Conservation (phyloP, 768 basidiomycete species). For the Amylocystis lapponica region DNA sequence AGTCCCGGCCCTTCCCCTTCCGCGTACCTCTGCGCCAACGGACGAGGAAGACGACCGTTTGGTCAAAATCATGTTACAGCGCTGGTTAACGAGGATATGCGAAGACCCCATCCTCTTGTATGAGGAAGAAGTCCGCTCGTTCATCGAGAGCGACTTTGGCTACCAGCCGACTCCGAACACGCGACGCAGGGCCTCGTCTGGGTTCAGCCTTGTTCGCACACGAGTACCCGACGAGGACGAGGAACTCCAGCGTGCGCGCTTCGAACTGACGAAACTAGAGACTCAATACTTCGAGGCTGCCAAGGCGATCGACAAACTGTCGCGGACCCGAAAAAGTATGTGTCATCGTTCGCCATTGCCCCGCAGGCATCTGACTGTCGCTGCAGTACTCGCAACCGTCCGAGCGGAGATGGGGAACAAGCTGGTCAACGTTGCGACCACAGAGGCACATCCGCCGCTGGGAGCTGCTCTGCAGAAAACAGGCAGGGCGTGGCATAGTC, state of each 20-base stretch:
- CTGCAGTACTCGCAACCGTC: slow-evolving; percentile 66
- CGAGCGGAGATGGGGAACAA: slow-evolving; percentile 94
- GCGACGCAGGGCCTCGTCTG: slow-evolving; percentile 64
- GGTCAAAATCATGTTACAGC: slow-evolving; percentile 90
- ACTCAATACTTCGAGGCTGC: slow-evolving; percentile 89
- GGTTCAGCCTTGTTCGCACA: slow-evolving; percentile 72
- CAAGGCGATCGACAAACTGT: slow-evolving; percentile 83
- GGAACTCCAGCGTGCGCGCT: slow-evolving; percentile 82
- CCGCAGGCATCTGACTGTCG: slow-evolving; percentile 7
- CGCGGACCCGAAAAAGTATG: slow-evolving; percentile 72
- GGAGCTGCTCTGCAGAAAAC: slow-evolving; percentile 81
- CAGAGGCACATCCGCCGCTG: slow-evolving; percentile 81
- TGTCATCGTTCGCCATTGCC: slow-evolving; percentile 7
- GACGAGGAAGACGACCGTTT: slow-evolving; percentile 98
- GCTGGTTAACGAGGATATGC: slow-evolving; percentile 90
- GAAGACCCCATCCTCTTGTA: slow-evolving; percentile 83
- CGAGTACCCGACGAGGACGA: slow-evolving; percentile 93
- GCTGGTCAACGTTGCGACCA: slow-evolving; percentile 80
- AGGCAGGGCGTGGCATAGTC: slow-evolving; percentile 80
- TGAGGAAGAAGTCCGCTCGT: slow-evolving; percentile 92
- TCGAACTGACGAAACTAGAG: slow-evolving; percentile 89
- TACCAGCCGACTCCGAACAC: slow-evolving; percentile 81
- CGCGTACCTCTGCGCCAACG: slow-evolving; percentile 93
- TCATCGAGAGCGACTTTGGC: slow-evolving; percentile 97
- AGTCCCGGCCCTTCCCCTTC: slow-evolving; percentile 90